Conservation (phyloP, 257 asterid species). For the Gentiana dahurica region DNA sequence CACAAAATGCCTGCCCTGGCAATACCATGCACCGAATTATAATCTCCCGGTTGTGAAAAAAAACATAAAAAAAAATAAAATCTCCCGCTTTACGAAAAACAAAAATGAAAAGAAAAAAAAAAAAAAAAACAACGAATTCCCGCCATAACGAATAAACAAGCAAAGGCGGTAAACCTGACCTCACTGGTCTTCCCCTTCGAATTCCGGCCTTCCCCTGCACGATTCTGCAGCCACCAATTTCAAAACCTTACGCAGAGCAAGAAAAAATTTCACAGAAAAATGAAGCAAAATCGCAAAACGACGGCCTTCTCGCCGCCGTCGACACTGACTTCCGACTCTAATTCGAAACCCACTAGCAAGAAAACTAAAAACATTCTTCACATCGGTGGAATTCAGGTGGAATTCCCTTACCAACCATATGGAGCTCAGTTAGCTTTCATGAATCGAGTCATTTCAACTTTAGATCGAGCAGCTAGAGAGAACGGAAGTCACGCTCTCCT, state of each 20-base stretch:
- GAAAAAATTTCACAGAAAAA: background rate
- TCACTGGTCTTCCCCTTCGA: too few relatives aligned
- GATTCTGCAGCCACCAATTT: too few relatives aligned
- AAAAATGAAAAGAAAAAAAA: too few relatives aligned
- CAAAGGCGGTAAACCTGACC: too few relatives aligned
- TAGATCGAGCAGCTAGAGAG: constrained; percentile 61
- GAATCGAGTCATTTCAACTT: constrained; percentile 78
- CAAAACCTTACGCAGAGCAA: background rate
- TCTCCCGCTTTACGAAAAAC: too few relatives aligned
- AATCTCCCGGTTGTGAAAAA: too few relatives aligned
- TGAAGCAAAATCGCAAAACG: constrained; percentile 1
- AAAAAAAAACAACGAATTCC: too few relatives aligned
- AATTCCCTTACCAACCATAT: constrained; percentile 86
- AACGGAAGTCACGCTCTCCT: constrained; percentile 83
- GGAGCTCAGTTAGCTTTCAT: constrained; percentile 90
- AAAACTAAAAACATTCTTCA: constrained; percentile 28
- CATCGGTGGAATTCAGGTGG: constrained; percentile 83
- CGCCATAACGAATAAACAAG: too few relatives aligned
- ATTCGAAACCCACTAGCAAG: constrained; percentile 16
- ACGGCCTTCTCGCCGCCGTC: constrained; percentile 10
- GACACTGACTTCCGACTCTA: background rate
- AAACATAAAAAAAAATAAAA: too few relatives aligned
- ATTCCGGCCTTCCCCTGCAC: too few relatives aligned
- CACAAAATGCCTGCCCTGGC: too few relatives aligned
- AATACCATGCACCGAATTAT: too few relatives aligned